phyloP scores from a whole-genome alignment of 176 grass and related monocot genomes.

The Canna indica region DNA sequence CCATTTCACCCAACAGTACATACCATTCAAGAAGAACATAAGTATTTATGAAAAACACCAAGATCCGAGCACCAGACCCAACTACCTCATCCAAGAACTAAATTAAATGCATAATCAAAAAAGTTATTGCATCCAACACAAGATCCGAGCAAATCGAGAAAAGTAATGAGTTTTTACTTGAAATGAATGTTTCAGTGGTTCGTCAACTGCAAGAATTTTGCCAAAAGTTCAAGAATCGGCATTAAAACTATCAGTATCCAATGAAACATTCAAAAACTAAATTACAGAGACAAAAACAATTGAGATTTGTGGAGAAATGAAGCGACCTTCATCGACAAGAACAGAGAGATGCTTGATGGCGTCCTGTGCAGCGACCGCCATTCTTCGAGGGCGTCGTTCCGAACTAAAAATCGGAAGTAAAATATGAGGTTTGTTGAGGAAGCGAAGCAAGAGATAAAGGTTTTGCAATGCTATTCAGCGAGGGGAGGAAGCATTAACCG shows the following conservation, averaged over 20 bases:
- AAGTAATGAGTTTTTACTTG: neutral
- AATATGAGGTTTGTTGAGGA: neutral
- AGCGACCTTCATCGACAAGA: slow-evolving; percentile 1
- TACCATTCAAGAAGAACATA: neutral
- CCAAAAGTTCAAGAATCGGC: neutral
- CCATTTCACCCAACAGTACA: too few species aligned
- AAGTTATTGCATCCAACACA: neutral
- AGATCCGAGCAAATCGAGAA: neutral
- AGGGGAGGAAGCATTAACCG: neutral
- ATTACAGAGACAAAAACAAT: neutral
- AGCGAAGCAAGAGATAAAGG: neutral
- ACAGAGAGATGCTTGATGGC: slow-evolving; percentile 12
- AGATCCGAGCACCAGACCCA: neutral
- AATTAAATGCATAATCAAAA: neutral
- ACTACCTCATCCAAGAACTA: neutral
- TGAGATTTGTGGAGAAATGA: neutral
- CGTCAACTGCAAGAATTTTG: slow-evolving; percentile 6
- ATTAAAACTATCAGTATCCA: neutral
- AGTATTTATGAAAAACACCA: neutral
- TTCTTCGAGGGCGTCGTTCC: neutral
- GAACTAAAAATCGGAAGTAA: neutral
- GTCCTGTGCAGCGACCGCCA: slow-evolving; percentile 4
- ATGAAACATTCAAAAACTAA: neutral
- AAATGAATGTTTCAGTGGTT: slow-evolving; percentile 3
- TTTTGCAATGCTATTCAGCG: neutral